Evolutionary conservation across 2,329 filamentous ascomycete genomes (phyloP).

Genomic region (Arthrobotrys pseudoclavata): DNA sequence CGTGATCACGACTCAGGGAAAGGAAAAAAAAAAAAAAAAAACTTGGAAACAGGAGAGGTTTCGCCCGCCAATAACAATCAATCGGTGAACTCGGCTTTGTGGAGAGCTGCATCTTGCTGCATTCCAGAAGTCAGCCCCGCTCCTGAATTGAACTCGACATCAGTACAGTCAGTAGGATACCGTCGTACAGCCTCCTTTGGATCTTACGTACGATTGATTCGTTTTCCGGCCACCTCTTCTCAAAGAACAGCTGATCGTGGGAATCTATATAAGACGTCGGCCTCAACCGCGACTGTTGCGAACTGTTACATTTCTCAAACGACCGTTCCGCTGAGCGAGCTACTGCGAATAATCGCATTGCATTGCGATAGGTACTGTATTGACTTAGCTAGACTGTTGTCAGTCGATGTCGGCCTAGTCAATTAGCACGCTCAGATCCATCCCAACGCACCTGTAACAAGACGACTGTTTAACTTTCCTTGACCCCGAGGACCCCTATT

Average conservation of each 20-base stretch:
- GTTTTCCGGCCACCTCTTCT: constrained; percentile 13
- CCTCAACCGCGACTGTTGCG: constrained; percentile 14
- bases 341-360: constrained; percentile 9
- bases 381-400: background rate
- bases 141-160: constrained; percentile 43
- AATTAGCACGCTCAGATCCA: constrained; percentile 37
- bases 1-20: constrained; percentile 5
- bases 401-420: constrained; percentile 27
- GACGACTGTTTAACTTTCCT: constrained; percentile 5
- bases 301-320: constrained; percentile 41
- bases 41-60: constrained; percentile 43
- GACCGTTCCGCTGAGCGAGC: background rate
- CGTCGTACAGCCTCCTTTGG: constrained; percentile 36
- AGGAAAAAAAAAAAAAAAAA: constrained; percentile 10
- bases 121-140: constrained; percentile 45
- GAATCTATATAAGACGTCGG: constrained; percentile 18
- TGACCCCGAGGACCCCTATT: constrained; percentile 25
- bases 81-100: constrained; percentile 33
- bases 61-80: constrained; percentile 38
- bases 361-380: constrained; percentile 8
- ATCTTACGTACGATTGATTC: constrained; percentile 28
- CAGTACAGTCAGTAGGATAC: constrained; percentile 14
- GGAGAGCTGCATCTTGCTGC: constrained; percentile 36
- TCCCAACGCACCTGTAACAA: constrained; percentile 42
- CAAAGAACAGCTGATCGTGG: background rate